Evolutionary conservation across 2,329 filamentous ascomycete genomes (phyloP), one percentile per base, ranked within the genome.

Genomic region (Colletotrichum nymphaeae): DNA sequence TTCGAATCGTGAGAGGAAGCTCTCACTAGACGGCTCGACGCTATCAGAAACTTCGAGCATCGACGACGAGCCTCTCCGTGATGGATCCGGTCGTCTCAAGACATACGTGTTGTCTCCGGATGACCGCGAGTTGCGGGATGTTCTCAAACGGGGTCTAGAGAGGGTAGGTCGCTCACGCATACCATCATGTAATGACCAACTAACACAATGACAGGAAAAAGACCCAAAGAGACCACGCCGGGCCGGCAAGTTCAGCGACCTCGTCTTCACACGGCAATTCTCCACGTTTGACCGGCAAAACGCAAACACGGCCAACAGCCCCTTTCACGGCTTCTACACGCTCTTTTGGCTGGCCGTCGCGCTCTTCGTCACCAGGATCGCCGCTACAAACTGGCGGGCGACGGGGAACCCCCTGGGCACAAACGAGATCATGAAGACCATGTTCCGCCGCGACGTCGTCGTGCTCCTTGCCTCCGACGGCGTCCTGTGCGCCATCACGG

Each of bases 251-350:
- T 83, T 88, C 55, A 81, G 83, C 14, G 84, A 86, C 66, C 83
- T 94, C 57, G 89, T 94, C 64, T 95, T 95, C 79, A 94, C 92
- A 0, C 86, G 89, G 28, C 91, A 92, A 74, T 93, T 94, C 77
- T 93, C 92, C 6, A 88, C 92, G 0, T 95, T 95, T 80, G 93
- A 95, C 80, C 87, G 92, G 12, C 91, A 93, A 75, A 95, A 95
- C 78, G 86, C 88, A 5, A 84, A 84, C 1, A 89, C 90, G 2
- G 87, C 89, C 4, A 90, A 92, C 60, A 94, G 91, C 55, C 91
- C 92, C 0, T 95, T 95, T 77, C 90, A 93, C 79, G 94, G 94
- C 35, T 95, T 95, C 83, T 95, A 94, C 78, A 93, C 92, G 0
- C 84, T 96, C 0, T 95, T 95, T 80, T 95, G 94, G 93, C 88